Conservation (phyloP, 2,329 filamentous ascomycete genomes). For the Diplodia seriata region DNA sequence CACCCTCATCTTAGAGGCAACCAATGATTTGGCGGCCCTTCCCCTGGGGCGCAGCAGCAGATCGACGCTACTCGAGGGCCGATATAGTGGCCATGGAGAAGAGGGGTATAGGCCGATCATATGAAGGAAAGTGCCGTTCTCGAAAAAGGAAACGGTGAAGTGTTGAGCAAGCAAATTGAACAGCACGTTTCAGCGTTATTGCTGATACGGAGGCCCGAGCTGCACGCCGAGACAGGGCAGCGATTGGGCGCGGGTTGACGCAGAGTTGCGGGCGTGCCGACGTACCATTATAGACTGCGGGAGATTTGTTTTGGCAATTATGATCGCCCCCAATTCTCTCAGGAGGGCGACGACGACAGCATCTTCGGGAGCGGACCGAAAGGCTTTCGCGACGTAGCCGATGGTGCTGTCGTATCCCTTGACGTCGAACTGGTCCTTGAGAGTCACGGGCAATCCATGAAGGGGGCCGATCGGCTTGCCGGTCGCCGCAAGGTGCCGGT, state of each 20-base stretch:
- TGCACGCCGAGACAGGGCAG: not conserved
- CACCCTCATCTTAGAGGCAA: conserved; percentile 33
- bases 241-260: conserved; percentile 36
- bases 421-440: conserved; percentile 60
- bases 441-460: conserved; percentile 56
- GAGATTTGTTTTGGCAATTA: conserved; percentile 63
- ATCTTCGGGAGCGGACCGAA: conserved; percentile 58
- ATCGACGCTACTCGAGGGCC: not conserved
- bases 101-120: not conserved
- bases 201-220: not conserved
- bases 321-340: conserved; percentile 57
- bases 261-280: conserved; percentile 65
- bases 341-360: conserved; percentile 59
- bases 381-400: conserved; percentile 67
- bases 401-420: conserved; percentile 56
- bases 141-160: not conserved
- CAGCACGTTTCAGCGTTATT: conserved; percentile 17
- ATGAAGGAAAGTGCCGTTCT: not conserved
- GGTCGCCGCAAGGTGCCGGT: conserved; percentile 48
- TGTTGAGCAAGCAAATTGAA: conserved; percentile 27
- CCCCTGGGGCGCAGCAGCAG: conserved; percentile 2
- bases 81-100: not conserved
- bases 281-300: conserved; percentile 64
- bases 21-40: not conserved
- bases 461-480: conserved; percentile 53